Evolutionary conservation across 495 filamentous ascomycete species (phyloP).

Genomic region (Aspergillus mulundensis): DNA sequence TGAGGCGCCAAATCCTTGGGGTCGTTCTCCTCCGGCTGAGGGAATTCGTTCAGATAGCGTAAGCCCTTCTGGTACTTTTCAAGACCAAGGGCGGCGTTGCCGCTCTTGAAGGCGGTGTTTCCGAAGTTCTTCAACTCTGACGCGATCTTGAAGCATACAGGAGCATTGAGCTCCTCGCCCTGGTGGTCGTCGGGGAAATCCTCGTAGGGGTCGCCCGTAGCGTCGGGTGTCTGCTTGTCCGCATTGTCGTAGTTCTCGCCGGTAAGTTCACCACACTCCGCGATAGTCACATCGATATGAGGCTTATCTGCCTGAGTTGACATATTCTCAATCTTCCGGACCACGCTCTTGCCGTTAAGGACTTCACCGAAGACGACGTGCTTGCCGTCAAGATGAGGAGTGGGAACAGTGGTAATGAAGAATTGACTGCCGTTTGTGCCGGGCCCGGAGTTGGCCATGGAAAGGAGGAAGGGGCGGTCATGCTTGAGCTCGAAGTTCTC

Average conservation of each 20-base stretch:
- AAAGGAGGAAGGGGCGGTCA: slow-evolving; percentile 88
- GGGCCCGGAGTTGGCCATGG: slow-evolving; percentile 96
- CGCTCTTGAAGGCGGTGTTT: slow-evolving; percentile 84
- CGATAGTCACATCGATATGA: slow-evolving; percentile 63
- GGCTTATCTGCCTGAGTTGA: slow-evolving; percentile 82
- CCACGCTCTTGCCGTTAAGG: slow-evolving; percentile 81
- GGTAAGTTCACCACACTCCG: slow-evolving; percentile 81
- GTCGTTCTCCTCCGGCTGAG: slow-evolving; percentile 62
- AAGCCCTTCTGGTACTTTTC: slow-evolving; percentile 98
- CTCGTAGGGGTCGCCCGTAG: slow-evolving; percentile 87
- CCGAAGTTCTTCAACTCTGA: slow-evolving; percentile 87
- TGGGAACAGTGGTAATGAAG: slow-evolving; percentile 92
- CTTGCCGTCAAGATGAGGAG: slow-evolving; percentile 91
- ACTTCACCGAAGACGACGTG: slow-evolving; percentile 66
- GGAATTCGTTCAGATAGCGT: slow-evolving; percentile 88
- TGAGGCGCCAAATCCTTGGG: slow-evolving; percentile 60
- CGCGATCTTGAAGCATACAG: slow-evolving; percentile 60
- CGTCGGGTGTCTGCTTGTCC: slow-evolving; percentile 62
- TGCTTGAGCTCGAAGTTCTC: slow-evolving; percentile 96
- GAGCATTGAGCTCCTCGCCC: slow-evolving; percentile 57
- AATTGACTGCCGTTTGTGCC: slow-evolving; percentile 96
- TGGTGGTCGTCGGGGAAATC: slow-evolving; percentile 91
- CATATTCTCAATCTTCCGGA: slow-evolving; percentile 87
- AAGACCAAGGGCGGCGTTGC: slow-evolving; percentile 64
- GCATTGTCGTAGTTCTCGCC: slow-evolving; percentile 61